A percentile compares a stretch with the other conserved stretches of the same genome.
phyloP scores from a whole-genome alignment of 371 early-diverging fungal species.

The Apophysomyces variabilis region DNA sequence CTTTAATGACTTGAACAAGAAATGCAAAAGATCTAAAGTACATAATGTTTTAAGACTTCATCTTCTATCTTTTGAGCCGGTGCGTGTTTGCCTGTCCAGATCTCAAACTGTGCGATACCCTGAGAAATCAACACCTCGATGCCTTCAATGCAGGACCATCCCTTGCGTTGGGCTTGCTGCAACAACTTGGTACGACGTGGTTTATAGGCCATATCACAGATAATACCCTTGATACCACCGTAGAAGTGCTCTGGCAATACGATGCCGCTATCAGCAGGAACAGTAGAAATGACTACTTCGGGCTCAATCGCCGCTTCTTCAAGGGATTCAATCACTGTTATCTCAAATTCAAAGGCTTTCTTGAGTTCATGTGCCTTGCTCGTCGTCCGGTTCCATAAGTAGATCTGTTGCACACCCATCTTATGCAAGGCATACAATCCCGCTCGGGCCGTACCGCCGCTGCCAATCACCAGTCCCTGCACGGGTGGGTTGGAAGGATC shows the following conservation, averaged over 20 bases:
- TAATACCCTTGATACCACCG: slow-evolving; percentile 65
- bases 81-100: slow-evolving; percentile 72
- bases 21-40: slow-evolving; percentile 25
- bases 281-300: slow-evolving; percentile 74
- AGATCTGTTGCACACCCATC: slow-evolving; percentile 70
- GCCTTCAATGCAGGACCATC: slow-evolving; percentile 84
- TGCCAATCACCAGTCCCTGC: slow-evolving; percentile 88
- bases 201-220: slow-evolving; percentile 94
- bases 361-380: slow-evolving; percentile 77
- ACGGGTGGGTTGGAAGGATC: slow-evolving; percentile 41
- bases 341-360: slow-evolving; percentile 65
- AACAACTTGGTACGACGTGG: slow-evolving; percentile 83
- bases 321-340: slow-evolving; percentile 47
- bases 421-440: slow-evolving; percentile 86
- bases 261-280: slow-evolving; percentile 82
- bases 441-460: slow-evolving; percentile 95
- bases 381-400: slow-evolving; percentile 88
- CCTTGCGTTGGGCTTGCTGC: slow-evolving; percentile 58
- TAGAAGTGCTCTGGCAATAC: slow-evolving; percentile 62
- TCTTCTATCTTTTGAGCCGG: slow-evolving; percentile 52
- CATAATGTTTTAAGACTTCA: slow-evolving; percentile 49
- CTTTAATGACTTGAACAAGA: background rate
- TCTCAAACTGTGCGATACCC: slow-evolving; percentile 85
- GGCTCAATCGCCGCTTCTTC: slow-evolving; percentile 34
- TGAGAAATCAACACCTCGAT: slow-evolving; percentile 90